Evolutionary conservation across 441 rosid genomes (phyloP), one percentile per base, ranked within the genome.

Genomic region (Corymbia calophylla): DNA sequence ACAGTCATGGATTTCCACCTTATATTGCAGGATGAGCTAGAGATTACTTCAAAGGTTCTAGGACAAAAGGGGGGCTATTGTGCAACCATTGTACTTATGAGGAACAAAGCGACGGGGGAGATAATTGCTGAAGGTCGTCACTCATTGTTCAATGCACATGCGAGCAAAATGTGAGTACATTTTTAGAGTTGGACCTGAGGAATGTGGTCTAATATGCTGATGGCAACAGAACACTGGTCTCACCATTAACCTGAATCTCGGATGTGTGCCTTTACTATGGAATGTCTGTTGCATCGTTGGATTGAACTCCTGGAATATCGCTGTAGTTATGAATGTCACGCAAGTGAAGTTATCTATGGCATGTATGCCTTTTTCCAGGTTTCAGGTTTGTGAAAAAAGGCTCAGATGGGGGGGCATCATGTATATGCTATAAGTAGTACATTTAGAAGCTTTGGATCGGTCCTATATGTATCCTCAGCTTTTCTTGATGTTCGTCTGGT

Each of bases 51-150:
- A 23, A 96, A 92, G 94, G 89, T 94, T 86, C 81, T 96, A 91
- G 99, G 98, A 88, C 90, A 87, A 89, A 93, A 89, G 91, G 99
- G 99, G 86, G 91, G 95, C 49, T 97, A 95, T 90, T 90, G 91
- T 82, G 99, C 97, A 66, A 94, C 98, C 6, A 66, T 91, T 31
- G 96, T 97, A 86, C 94, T 94, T 19, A 89, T 97, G 54, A 95
- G 93, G 91, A 97, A 95, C 93, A 95, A 95, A 90, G 91, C 86
- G 56, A 96, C 96, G 0, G 98, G 98, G 29, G 98, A 96, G 93
- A 77, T 95, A 84, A 93, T 97, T 80, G 99, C 99, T 1, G 98
- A 97, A 95, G 99, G 98, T 86, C 96, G 97, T 23, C 99, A 97
- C 94, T 97, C 99, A 8, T 77, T 96, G 95, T 97, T 96, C 87